Evolutionary conservation across 2,329 filamentous ascomycete species (phyloP).

Genomic region (Polytolypa hystricis): DNA sequence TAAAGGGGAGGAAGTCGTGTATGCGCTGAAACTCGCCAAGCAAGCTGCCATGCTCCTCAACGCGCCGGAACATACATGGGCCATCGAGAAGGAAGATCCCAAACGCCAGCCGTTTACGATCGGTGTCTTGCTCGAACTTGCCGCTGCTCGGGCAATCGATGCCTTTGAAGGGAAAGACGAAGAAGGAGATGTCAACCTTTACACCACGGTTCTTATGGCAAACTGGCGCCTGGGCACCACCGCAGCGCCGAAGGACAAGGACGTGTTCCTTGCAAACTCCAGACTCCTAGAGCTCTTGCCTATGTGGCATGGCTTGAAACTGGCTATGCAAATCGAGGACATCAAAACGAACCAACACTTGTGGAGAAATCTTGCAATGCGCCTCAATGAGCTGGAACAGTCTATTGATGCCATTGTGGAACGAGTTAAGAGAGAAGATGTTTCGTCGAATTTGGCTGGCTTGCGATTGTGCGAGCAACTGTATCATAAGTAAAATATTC

Average conservation of each 20-base stretch:
- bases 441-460: no score
- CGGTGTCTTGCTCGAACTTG: constrained; percentile 34
- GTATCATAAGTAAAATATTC: constrained; percentile 7
- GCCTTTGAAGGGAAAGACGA: constrained; percentile 29
- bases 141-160: constrained; percentile 31
- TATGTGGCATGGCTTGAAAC: constrained; percentile 32
- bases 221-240: constrained; percentile 22
- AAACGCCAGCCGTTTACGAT: constrained; percentile 32
- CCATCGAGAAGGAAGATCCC: constrained; percentile 21
- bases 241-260: constrained; percentile 14
- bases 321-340: constrained; percentile 26
- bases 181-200: constrained; percentile 29
- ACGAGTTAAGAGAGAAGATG: no score
- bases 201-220: constrained; percentile 27
- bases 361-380: constrained; percentile 15
- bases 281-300: constrained; percentile 24
- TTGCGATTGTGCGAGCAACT: constrained; percentile 3
- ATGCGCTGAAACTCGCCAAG: constrained; percentile 24
- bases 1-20: constrained; percentile 20
- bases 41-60: constrained; percentile 27
- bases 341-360: constrained; percentile 19
- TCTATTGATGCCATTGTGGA: no score
- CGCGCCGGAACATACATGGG: constrained; percentile 20
- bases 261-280: constrained; percentile 13
- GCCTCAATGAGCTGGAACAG: constrained; percentile 38